Conservation (phyloP, 2,329 filamentous ascomycete genomes). For the Aschersonia sp. region DNA sequence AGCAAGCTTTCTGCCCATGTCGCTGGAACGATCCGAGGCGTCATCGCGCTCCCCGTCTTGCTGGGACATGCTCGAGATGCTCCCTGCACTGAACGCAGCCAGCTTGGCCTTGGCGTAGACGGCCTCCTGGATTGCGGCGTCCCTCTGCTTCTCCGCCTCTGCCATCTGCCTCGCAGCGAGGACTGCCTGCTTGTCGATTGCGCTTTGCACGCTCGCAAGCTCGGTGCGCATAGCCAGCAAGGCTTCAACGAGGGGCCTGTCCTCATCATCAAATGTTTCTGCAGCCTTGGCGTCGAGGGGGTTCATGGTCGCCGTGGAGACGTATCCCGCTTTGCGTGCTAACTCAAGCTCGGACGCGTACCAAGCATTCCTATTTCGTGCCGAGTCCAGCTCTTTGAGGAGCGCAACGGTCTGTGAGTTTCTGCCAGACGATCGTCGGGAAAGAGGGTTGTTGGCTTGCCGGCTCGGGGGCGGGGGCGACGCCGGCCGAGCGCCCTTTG, state of each 20-base stretch:
- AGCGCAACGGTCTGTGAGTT: constrained; percentile 58
- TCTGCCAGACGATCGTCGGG: constrained; percentile 43
- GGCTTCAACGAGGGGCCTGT: constrained; percentile 82
- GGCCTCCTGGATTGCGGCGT: constrained; percentile 86
- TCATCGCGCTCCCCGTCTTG: constrained; percentile 46
- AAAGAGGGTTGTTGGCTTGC: constrained; percentile 42
- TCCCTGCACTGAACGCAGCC: constrained; percentile 58
- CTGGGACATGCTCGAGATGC: constrained; percentile 44
- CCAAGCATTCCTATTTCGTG: constrained; percentile 85
- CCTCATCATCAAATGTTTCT: constrained; percentile 80
- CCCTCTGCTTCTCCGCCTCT: constrained; percentile 86
- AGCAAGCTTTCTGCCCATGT: constrained; percentile 74
- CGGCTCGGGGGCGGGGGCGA: constrained; percentile 45
- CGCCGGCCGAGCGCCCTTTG: constrained; percentile 31
- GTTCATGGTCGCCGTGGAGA: constrained; percentile 52
- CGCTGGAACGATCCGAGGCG: constrained; percentile 39
- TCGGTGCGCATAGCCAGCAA: constrained; percentile 84
- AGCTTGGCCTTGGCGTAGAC: constrained; percentile 90
- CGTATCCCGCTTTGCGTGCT: constrained; percentile 80
- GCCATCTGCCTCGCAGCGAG: constrained; percentile 80
- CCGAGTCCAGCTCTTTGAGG: constrained; percentile 72
- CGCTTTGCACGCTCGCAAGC: constrained; percentile 74
- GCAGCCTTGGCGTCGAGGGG: constrained; percentile 63
- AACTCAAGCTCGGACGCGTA: constrained; percentile 90
- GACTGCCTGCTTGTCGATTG: constrained; percentile 77